Conservation (phyloP, 768 basidiomycete genomes). For the Bullera alba region DNA sequence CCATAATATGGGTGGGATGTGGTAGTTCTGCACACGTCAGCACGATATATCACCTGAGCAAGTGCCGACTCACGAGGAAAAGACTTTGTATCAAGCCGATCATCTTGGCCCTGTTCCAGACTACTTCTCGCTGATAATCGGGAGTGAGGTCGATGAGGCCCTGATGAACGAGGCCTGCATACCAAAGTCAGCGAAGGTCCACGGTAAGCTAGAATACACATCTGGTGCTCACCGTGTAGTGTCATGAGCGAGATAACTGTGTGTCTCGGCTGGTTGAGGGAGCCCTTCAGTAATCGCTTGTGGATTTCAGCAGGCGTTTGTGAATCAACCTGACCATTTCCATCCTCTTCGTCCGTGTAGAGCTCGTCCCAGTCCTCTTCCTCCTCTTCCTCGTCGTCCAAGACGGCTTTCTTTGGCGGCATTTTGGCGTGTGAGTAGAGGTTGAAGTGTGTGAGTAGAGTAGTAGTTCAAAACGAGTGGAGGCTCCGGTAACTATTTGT, state of each 20-base stretch:
- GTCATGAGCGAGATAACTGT: not conserved
- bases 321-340: no score
- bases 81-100: slow-evolving; percentile 32
- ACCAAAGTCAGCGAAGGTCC: not conserved
- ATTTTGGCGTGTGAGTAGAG: no score
- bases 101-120: slow-evolving; percentile 32
- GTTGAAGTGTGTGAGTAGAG: no score
- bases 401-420: no score
- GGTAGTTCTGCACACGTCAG: slow-evolving; percentile 23
- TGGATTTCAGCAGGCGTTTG: not conserved
- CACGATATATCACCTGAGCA: not conserved
- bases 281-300: not conserved
- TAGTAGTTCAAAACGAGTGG: no score
- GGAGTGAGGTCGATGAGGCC: slow-evolving; percentile 25
- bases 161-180: slow-evolving; percentile 24
- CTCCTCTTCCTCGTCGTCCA: not conserved
- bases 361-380: slow-evolving; percentile 1
- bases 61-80: slow-evolving; percentile 21
- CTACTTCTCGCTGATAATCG: slow-evolving; percentile 37
- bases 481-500: no score
- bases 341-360: slow-evolving; percentile 1
- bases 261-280: not conserved
- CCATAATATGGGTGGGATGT: slow-evolving; percentile 34
- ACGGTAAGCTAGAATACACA: not conserved
- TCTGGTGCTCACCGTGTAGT: not conserved